Percentiles rank a stretch among this genome's conserved stretches.
Conservation (phyloP, 176 grass and related monocot species). For the Hyparrhenia diplandra region DNA sequence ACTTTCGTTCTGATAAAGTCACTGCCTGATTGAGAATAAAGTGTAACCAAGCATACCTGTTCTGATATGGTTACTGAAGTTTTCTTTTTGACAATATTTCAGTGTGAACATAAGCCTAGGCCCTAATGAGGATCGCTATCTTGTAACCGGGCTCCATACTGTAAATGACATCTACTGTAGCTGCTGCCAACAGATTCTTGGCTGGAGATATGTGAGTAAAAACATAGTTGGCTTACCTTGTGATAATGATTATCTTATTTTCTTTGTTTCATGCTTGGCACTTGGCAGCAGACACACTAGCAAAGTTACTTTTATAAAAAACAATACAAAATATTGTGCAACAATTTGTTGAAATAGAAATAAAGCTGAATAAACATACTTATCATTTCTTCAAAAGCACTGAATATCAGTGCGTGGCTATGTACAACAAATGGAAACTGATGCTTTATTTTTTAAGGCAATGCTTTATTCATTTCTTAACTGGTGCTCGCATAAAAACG, state of each 20-base stretch:
- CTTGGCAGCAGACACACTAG: neutral
- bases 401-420: neutral
- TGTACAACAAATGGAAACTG: neutral
- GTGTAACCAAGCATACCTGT: neutral
- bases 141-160: slow-evolving; percentile 63
- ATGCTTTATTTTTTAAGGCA: too few relatives aligned
- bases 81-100: neutral
- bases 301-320: neutral
- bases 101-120: slow-evolving; percentile 75
- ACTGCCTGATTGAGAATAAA: neutral
- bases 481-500: neutral
- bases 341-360: neutral
- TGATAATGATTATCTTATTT: neutral
- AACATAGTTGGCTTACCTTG: neutral
- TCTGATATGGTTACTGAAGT: neutral
- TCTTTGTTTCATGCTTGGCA: neutral
- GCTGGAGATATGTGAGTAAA: slow-evolving; percentile 87
- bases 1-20: neutral
- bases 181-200: slow-evolving; percentile 74
- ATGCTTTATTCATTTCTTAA: neutral
- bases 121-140: slow-evolving; percentile 56
- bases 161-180: slow-evolving; percentile 84
- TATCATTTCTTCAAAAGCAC: neutral
- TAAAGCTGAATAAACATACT: neutral
- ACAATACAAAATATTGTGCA: neutral